These are phyloP conservation scores for Penicillium sp. DNA, from an alignment of 2,329 filamentous ascomycete genomes.

Conservation along the genomic window DNA sequence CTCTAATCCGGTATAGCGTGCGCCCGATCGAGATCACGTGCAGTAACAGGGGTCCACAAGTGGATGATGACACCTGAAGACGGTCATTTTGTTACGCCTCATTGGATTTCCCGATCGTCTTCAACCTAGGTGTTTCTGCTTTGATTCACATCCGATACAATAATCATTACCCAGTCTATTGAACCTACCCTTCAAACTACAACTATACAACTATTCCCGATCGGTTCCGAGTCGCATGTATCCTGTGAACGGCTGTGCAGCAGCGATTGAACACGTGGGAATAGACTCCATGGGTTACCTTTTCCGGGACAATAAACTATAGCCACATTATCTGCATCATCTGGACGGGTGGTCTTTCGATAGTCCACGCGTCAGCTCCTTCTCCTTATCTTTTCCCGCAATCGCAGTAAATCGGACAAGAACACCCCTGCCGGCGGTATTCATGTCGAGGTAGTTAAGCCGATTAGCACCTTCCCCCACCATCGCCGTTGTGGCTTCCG, in stretches of 20 bases:
- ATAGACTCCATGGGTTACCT: conserved; percentile 1
- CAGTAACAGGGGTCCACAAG: not conserved
- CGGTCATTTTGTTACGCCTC: not conserved
- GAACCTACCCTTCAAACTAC: not conserved
- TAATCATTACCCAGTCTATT: not conserved
- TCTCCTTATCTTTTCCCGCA: conserved; percentile 11
- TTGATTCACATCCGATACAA: not conserved
- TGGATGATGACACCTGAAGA: conserved; percentile 8
- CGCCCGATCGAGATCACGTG: conserved; percentile 1
- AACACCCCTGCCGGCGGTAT: conserved; percentile 6
- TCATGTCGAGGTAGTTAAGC: conserved; percentile 10
- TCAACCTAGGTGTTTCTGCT: not conserved
- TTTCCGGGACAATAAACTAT: not conserved
- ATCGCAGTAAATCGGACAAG: conserved; percentile 8
- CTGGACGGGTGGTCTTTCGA: conserved; percentile 10
- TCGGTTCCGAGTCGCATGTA: not conserved
- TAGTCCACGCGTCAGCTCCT: not conserved
- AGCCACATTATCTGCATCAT: conserved; percentile 3
- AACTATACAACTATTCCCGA: not conserved
- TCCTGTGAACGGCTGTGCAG: not conserved
- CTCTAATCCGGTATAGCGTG: not conserved
- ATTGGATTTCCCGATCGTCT: not conserved
- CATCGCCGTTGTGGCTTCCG: conserved; percentile 35
- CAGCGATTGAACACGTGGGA: conserved; percentile 8
- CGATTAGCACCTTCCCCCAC: not conserved